Base-by-base conservation (phyloP, 2,329 filamentous ascomycete species). In the Whalleya microplaca region DNA sequence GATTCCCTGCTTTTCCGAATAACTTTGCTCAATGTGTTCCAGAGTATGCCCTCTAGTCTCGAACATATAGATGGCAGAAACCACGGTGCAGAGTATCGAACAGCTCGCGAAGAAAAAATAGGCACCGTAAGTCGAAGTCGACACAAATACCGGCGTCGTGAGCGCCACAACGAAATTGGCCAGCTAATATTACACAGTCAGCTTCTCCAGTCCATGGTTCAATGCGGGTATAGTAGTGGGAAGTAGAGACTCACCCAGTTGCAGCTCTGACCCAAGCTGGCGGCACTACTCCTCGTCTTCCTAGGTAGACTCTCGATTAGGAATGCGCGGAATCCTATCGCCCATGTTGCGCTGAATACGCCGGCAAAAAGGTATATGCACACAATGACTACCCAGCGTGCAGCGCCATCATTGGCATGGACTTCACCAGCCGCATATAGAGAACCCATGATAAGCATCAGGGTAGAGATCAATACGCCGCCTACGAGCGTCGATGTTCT, bases 231-330 rank as follows among this genome's bases (percentile, higher is more conserved):
- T 37, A n/a, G 14, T 7, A 12, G 32, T 8, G 19, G 16, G 18
- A 21, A 2, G n/a, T 23, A 19, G 19, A 23, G 2, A 64, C 70
- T 56, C 45, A 77, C 74, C 75, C 81, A 85, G 45, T 83, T 83
- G 9, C 76, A 75, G 2, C 81, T 78, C 51, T 84, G 78, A 1
- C 80, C 82, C 21, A 85, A 64, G 45, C 78, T 80, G 0, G 79
- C 81, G 2, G 82, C 82, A 10, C 80, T 80, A 2, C 80, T 83
- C 2, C 84, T 73, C 0, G 82, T 85, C 18, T 74, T 72, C n/a
- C 78, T 73, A 0, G 84, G 82, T 61, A 84, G 78, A 29, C 83
- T 84, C 64, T 86, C 84, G 0, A 80, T 76, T 0, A 78, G 70
- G 59, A 82, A 85, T 0, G 84, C 80, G 42, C 80, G 77, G 45